These are phyloP conservation scores for Skeletonema tropicum DNA, from an alignment of 108 stramenopile species.

Conservation along the genomic window DNA sequence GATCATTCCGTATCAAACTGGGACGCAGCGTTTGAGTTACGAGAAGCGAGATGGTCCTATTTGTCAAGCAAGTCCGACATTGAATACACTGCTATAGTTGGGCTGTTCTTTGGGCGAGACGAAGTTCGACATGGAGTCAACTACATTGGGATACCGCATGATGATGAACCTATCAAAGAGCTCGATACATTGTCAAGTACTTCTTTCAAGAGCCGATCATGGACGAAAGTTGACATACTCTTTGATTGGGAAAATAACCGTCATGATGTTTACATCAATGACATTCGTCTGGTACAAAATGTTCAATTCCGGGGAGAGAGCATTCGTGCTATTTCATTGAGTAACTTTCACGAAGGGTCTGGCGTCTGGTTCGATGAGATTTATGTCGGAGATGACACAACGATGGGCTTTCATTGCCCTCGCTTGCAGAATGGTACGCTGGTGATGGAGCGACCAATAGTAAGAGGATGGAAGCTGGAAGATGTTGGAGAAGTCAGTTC, in stretches of 20 bases:
- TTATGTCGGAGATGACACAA: slow-evolving; percentile 71
- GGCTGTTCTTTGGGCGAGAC: slow-evolving; percentile 47
- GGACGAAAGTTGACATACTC: slow-evolving; percentile 87
- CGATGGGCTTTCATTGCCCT: slow-evolving; percentile 75
- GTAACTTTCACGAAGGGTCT: slow-evolving; percentile 47
- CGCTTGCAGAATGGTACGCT: slow-evolving; percentile 30
- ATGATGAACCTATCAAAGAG: slow-evolving; percentile 32
- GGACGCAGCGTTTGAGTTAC: slow-evolving; percentile 50
- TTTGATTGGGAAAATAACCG: slow-evolving; percentile 64
- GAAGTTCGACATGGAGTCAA: slow-evolving; percentile 55
- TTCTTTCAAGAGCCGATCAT: slow-evolving; percentile 12
- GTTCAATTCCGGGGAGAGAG: slow-evolving; percentile 42
- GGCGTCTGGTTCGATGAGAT: slow-evolving; percentile 82
- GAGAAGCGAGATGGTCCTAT: slow-evolving; percentile 47
- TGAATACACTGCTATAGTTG: slow-evolving; percentile 55
- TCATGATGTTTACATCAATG: slow-evolving; percentile 70
- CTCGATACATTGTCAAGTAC: slow-evolving; percentile 18
- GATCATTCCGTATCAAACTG: slow-evolving; percentile 28
- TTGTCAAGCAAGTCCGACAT: slow-evolving; percentile 21
- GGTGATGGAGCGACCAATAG: slow-evolving; percentile 48
- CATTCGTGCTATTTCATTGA: slow-evolving; percentile 57
- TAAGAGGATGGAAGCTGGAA: slow-evolving; percentile 61
- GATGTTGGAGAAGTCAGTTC: slow-evolving; percentile 51
- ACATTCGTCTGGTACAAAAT: slow-evolving; percentile 41
- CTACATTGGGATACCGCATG: slow-evolving; percentile 56